These are phyloP conservation scores for Fusarium buharicum DNA, from an alignment of 2,329 filamentous ascomycete genomes.

Conservation along the genomic window DNA sequence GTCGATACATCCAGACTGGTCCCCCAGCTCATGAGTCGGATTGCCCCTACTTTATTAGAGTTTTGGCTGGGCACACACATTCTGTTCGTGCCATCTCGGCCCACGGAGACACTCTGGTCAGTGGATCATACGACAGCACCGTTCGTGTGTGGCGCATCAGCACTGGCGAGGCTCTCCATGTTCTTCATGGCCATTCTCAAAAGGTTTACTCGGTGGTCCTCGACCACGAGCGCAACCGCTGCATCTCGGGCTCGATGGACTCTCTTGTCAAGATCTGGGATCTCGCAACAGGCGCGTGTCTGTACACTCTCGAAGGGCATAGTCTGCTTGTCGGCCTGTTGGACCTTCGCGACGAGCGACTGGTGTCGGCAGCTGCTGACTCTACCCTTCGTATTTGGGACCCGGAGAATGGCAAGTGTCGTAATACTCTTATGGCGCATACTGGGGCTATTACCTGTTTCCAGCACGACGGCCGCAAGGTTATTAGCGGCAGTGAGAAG, in stretches of 20 bases:
- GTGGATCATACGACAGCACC: slow-evolving; percentile 94
- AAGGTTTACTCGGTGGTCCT: slow-evolving; percentile 98
- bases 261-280: slow-evolving; percentile 98
- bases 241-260: slow-evolving; percentile 98
- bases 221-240: slow-evolving; percentile 89
- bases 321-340: slow-evolving; percentile 90
- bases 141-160: slow-evolving; percentile 98
- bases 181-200: slow-evolving; percentile 84
- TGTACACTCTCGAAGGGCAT: slow-evolving; percentile 93
- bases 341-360: slow-evolving; percentile 86
- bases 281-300: slow-evolving; percentile 81
- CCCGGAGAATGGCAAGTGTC: slow-evolving; percentile 89
- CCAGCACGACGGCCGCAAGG: slow-evolving; percentile 95
- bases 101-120: slow-evolving; percentile 94
- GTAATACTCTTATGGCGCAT: slow-evolving; percentile 89
- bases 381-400: slow-evolving; percentile 98
- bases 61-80: slow-evolving; percentile 85
- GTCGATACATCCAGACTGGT: slow-evolving; percentile 80
- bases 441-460: slow-evolving; percentile 99
- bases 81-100: slow-evolving; percentile 97
- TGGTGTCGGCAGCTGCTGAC: slow-evolving; percentile 95
- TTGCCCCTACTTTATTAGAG: slow-evolving; percentile 94
- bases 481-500: slow-evolving; percentile 94
- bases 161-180: slow-evolving; percentile 86
- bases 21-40: slow-evolving; percentile 79